A percentile compares a stretch with the other conserved stretches of the same genome.
phyloP scores from a whole-genome alignment of 495 filamentous ascomycete genomes.

The Xylaria scruposa region DNA sequence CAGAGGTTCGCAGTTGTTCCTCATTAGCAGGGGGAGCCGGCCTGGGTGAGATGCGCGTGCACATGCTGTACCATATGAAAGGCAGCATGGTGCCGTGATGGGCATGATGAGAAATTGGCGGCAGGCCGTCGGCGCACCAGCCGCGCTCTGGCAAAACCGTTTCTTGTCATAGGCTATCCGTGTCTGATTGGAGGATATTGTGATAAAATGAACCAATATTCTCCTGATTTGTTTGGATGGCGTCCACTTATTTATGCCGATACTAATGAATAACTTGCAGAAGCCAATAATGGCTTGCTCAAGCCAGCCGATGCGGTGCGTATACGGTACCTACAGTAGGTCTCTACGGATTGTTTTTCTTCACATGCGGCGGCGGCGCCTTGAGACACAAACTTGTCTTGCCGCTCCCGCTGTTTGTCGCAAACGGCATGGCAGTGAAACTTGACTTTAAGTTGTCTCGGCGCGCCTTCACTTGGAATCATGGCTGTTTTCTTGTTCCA shows the following conservation, averaged over 20 bases:
- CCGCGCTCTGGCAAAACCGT: constrained; percentile 28
- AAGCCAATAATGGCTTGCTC: constrained; percentile 13
- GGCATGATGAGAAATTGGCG: constrained; percentile 10
- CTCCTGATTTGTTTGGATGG: constrained; percentile 16
- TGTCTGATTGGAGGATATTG: constrained; percentile 29
- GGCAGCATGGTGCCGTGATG: constrained; percentile 23
- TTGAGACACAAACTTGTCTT: constrained; percentile 1
- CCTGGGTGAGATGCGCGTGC: constrained; percentile 27
- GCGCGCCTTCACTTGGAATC: background rate
- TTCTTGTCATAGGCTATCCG: constrained; percentile 26
- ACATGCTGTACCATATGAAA: constrained; percentile 18
- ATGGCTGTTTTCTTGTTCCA: constrained; percentile 13
- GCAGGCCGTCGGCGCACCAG: constrained; percentile 29
- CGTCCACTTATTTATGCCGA: constrained; percentile 29
- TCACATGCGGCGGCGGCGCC: background rate
- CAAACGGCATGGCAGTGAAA: constrained; percentile 10
- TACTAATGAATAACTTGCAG: constrained; percentile 28
- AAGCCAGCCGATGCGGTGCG: constrained; percentile 7
- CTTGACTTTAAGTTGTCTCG: too few species aligned
- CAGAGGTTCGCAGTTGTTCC: constrained; percentile 30
- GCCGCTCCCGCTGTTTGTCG: constrained; percentile 5
- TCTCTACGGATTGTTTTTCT: background rate
- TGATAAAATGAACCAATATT: constrained; percentile 32
- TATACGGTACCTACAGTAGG: constrained; percentile 23
- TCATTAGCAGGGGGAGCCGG: constrained; percentile 31